Conservation (phyloP, 2,329 filamentous ascomycete genomes). For the Curvularia verruculosa region DNA sequence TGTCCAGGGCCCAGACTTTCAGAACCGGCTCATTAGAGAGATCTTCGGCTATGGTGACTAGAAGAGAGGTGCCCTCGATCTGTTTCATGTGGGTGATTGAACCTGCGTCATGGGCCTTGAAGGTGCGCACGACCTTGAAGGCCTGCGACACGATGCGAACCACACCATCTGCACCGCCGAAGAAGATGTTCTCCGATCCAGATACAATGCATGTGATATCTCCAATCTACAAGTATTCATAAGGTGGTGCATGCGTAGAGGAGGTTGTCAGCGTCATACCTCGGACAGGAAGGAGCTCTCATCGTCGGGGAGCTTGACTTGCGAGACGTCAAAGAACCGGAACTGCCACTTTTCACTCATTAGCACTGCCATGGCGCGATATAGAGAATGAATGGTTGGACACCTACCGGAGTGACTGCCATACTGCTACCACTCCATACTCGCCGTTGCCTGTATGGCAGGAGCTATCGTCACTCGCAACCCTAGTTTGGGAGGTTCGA, state of each 20-base stretch:
- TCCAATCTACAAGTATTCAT: slow-evolving; percentile 52
- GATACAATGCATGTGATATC: slow-evolving; percentile 84
- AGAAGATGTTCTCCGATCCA: slow-evolving; percentile 86
- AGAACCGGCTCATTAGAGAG: slow-evolving; percentile 84
- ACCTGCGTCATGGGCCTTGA: slow-evolving; percentile 81
- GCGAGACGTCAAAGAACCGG: slow-evolving; percentile 97
- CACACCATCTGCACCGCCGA: slow-evolving; percentile 82
- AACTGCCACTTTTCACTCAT: slow-evolving; percentile 84
- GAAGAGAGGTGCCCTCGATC: slow-evolving; percentile 81
- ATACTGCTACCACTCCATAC: slow-evolving; percentile 44
- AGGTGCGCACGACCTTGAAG: slow-evolving; percentile 86
- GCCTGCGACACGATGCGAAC: slow-evolving; percentile 85
- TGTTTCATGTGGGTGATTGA: slow-evolving; percentile 92
- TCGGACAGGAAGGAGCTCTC: slow-evolving; percentile 81
- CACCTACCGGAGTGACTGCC: slow-evolving; percentile 51
- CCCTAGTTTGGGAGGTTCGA: slow-evolving; percentile 26
- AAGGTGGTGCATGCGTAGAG: slow-evolving; percentile 21
- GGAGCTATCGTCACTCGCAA: slow-evolving; percentile 31
- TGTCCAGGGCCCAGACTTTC: slow-evolving; percentile 98
- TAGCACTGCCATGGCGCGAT: slow-evolving; percentile 27
- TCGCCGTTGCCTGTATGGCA: slow-evolving; percentile 23
- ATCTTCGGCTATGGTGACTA: slow-evolving; percentile 89
- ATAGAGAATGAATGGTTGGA: background rate
- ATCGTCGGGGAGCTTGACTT: slow-evolving; percentile 78
- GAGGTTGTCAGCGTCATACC: slow-evolving; percentile 59